These are phyloP conservation scores for Apiospora marii DNA, from an alignment of 2,329 filamentous ascomycete genomes.

Conservation along the genomic window DNA sequence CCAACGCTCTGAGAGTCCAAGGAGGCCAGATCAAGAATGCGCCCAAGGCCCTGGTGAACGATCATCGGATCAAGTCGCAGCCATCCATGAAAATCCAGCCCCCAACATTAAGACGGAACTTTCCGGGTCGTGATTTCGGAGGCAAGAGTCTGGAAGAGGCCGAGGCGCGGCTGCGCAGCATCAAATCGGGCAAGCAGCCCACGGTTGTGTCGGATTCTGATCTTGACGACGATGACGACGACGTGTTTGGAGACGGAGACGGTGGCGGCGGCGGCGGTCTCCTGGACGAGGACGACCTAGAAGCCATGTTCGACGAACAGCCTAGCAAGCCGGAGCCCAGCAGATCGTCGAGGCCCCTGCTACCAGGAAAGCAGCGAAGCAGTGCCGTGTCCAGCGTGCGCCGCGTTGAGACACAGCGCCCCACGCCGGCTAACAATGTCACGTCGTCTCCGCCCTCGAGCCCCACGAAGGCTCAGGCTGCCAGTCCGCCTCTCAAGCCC, in stretches of 20 bases:
- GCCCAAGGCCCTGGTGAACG: constrained; percentile 62
- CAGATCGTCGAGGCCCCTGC: background rate
- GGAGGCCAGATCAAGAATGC: constrained; percentile 55
- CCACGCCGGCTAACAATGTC: too few species aligned
- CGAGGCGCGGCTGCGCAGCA: constrained; percentile 46
- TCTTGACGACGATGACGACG: constrained; percentile 35
- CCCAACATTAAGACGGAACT: constrained; percentile 26
- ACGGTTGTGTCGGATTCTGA: constrained; percentile 52
- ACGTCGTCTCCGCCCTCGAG: constrained; percentile 19
- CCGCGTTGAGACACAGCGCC: background rate
- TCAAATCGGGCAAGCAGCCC: constrained; percentile 43
- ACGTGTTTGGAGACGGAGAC: constrained; percentile 28
- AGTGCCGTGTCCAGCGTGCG: constrained; percentile 17
- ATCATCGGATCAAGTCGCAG: constrained; percentile 54
- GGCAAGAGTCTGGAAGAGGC: constrained; percentile 43
- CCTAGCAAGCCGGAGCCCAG: constrained; percentile 13
- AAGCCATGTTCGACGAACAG: constrained; percentile 33
- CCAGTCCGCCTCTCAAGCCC: constrained; percentile 27
- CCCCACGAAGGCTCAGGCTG: constrained; percentile 27
- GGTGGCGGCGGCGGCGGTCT: constrained; percentile 26
- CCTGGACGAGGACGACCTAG: constrained; percentile 36
- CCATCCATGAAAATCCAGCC: constrained; percentile 34
- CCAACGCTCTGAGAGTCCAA: constrained; percentile 43
- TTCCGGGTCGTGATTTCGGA: constrained; percentile 29
- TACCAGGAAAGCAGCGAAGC: constrained; percentile 25